A percentile compares a stretch with the other conserved stretches of the same genome.
These are phyloP conservation scores for Phytophthora crassamura DNA, from an alignment of 352 stramenopile genomes.

Conservation along the genomic window DNA sequence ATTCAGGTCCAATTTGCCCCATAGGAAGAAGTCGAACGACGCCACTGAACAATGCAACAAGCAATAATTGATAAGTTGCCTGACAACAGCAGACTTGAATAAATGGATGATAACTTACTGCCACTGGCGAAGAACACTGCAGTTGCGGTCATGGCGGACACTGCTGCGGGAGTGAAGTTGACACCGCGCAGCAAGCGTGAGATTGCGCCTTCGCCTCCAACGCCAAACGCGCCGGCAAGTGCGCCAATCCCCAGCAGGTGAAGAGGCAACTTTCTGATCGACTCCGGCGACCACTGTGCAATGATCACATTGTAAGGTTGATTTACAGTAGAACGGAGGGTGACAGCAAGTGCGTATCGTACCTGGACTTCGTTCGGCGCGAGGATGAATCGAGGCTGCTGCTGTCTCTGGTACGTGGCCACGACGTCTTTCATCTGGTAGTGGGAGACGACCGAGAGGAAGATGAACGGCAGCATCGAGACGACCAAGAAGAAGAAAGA, in stretches of 20 bases:
- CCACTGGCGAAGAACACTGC: constrained; percentile 46
- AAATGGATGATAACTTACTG: constrained; percentile 30
- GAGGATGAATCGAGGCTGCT: constrained; percentile 47
- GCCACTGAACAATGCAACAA: constrained; percentile 30
- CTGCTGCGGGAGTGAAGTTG: constrained; percentile 73
- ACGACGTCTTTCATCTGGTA: constrained; percentile 53
- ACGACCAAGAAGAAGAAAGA: constrained; percentile 85
- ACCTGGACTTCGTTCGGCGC: constrained; percentile 53
- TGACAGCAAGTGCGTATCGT: constrained; percentile 37
- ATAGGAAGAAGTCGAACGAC: constrained; percentile 51
- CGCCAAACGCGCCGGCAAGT: constrained; percentile 92
- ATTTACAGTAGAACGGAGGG: not conserved
- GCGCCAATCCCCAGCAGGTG: constrained; percentile 89
- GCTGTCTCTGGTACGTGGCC: constrained; percentile 43
- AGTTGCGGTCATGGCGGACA: constrained; percentile 79
- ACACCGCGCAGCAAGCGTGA: constrained; percentile 91
- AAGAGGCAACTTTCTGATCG: constrained; percentile 72
- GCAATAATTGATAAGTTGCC: not conserved
- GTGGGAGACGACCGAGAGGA: constrained; percentile 76
- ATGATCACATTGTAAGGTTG: constrained; percentile 10
- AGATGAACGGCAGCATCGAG: constrained; percentile 60
- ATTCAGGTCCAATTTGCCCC: constrained; percentile 44
- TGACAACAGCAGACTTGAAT: not conserved
- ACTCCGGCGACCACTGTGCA: constrained; percentile 50
- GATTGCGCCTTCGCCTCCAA: constrained; percentile 91